phyloP scores from a whole-genome alignment of 176 grass and related monocot species.

The Lolium multiflorum region DNA sequence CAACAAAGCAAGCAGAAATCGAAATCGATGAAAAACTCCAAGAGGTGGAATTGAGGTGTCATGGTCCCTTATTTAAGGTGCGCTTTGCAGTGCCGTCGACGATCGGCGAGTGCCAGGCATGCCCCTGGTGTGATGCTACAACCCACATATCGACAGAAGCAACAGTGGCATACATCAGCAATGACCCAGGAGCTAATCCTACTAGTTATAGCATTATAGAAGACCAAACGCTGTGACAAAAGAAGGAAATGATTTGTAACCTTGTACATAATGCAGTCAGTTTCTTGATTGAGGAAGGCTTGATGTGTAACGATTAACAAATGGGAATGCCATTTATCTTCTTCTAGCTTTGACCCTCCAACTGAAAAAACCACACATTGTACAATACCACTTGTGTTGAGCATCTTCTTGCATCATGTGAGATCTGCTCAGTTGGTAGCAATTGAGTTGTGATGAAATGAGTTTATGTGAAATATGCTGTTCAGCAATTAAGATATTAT shows the following conservation, averaged over 20 bases:
- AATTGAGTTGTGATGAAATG: not conserved
- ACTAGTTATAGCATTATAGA: not conserved
- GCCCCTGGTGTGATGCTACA: not conserved
- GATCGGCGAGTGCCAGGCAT: not conserved
- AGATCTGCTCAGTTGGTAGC: not conserved
- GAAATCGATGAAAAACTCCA: constrained; percentile 75
- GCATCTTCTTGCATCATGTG: constrained; percentile 23
- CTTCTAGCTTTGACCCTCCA: too few relatives aligned
- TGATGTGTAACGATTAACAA: not conserved
- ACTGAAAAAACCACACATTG: not conserved
- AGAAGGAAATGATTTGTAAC: constrained; percentile 15
- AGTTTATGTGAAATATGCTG: not conserved
- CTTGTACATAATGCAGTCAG: constrained; percentile 63
- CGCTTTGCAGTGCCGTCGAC: not conserved
- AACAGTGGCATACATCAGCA: not conserved
- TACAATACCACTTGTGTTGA: constrained; percentile 17
- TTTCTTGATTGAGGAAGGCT: constrained; percentile 25
- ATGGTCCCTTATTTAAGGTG: not conserved
- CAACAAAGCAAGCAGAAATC: constrained; percentile 90
- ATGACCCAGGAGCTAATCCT: constrained; percentile 7
- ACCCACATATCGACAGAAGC: not conserved
- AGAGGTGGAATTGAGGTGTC: constrained; percentile 73
- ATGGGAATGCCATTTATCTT: not conserved
- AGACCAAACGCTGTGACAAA: constrained; percentile 22
- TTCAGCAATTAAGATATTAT: not conserved